A percentile compares a stretch with the other conserved stretches of the same genome.
phyloP scores from a whole-genome alignment of 116 monocot species.

The Iris pallida region DNA sequence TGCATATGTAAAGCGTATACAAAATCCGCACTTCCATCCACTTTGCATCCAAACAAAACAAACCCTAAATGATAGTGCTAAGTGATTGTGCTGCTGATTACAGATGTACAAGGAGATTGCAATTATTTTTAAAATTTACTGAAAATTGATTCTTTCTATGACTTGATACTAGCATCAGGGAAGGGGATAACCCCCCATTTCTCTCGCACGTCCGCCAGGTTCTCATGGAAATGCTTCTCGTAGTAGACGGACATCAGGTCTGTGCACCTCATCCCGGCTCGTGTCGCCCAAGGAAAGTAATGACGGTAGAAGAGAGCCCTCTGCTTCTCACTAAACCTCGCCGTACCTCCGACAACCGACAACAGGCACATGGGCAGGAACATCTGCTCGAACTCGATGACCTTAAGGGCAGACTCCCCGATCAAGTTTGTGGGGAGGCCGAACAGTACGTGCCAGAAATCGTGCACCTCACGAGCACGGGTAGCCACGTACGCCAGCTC shows the following conservation, averaged over 20 bases:
- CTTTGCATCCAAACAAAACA: too few relatives aligned
- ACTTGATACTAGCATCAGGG: constrained; percentile 28
- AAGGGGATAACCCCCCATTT: constrained; percentile 67
- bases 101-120: too few relatives aligned
- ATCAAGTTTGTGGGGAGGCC: constrained; percentile 82
- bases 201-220: constrained; percentile 52
- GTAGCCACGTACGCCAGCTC: constrained; percentile 79
- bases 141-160: too few relatives aligned
- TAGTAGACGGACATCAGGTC: constrained; percentile 84
- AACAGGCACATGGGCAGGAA: constrained; percentile 79
- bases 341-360: constrained; percentile 82
- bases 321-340: constrained; percentile 69
- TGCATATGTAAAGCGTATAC: too few relatives aligned
- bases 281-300: constrained; percentile 77
- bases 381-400: constrained; percentile 94
- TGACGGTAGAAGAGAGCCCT: constrained; percentile 63
- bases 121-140: too few relatives aligned
- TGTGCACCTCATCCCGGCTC: constrained; percentile 52
- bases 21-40: too few relatives aligned
- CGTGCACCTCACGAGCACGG: constrained; percentile 92
- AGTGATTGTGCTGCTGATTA: too few relatives aligned
- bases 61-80: too few relatives aligned
- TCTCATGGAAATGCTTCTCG: constrained; percentile 74
- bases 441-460: constrained; percentile 90
- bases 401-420: constrained; percentile 83